Conservation (phyloP, 805 yeast species). For the Candida peoriensis region DNA sequence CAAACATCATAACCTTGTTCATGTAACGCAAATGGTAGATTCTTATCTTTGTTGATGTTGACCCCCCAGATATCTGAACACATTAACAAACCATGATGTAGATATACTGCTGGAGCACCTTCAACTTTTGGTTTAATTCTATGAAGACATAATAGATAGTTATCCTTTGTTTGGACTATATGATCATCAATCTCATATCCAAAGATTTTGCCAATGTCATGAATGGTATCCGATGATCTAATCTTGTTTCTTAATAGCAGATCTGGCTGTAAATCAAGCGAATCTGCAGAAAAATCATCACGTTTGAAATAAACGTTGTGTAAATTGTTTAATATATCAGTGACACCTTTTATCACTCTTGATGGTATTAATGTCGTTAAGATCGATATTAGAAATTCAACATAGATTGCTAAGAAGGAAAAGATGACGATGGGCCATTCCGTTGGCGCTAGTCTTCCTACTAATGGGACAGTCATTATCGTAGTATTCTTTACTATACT, state of each 20-base stretch:
- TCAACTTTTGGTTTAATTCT: conserved; percentile 45
- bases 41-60: conserved; percentile 38
- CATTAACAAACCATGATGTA: conserved; percentile 92
- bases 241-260: conserved; percentile 28
- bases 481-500: too few relatives aligned
- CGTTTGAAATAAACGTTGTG: conserved; percentile 1
- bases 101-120: conserved; percentile 53
- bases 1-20: conserved; percentile 91
- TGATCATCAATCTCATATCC: conserved; percentile 74
- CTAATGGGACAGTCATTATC: conserved; percentile 32
- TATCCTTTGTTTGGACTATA: conserved; percentile 71
- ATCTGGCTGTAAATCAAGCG: too few relatives aligned
- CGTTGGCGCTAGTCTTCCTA: conserved; percentile 39
- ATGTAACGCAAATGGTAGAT: conserved; percentile 70
- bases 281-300: too few relatives aligned
- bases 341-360: conserved; percentile 35
- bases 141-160: conserved; percentile 71
- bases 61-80: conserved; percentile 81
- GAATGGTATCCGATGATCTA: conserved; percentile 47
- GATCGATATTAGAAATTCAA: conserved; percentile 41
- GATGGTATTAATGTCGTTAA: conserved; percentile 43
- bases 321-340: too few relatives aligned
- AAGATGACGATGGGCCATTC: conserved; percentile 46
- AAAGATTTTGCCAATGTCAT: conserved; percentile 60
- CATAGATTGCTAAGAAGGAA: conserved; percentile 43